phyloP scores from a whole-genome alignment of 2,329 filamentous ascomycete genomes.

The Curvularia hawaiiensis region DNA sequence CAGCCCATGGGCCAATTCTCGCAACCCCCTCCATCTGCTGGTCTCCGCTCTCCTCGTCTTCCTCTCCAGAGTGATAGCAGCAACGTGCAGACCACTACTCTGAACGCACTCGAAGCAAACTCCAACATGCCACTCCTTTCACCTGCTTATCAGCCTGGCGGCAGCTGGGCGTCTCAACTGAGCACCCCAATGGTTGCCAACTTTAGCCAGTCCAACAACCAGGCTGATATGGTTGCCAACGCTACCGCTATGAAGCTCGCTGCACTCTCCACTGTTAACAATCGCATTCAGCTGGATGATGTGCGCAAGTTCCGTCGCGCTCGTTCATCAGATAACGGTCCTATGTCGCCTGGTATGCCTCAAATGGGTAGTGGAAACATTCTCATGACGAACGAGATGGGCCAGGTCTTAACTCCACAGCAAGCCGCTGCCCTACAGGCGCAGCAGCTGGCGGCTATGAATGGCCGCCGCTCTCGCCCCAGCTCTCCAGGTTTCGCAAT shows the following conservation, averaged over 20 bases:
- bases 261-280: conserved; percentile 96
- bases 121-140: conserved; percentile 84
- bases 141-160: conserved; percentile 74
- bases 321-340: conserved; percentile 80
- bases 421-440: conserved; percentile 60
- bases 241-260: conserved; percentile 99
- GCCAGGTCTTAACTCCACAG: conserved; percentile 75
- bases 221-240: conserved; percentile 98
- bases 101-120: conserved; percentile 73
- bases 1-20: conserved; percentile 86
- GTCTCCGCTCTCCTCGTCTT: conserved; percentile 80
- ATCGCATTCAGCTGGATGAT: conserved; percentile 94
- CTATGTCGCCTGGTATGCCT: conserved; percentile 68
- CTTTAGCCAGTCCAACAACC: conserved; percentile 70
- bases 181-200: conserved; percentile 95
- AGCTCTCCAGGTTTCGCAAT: conserved; percentile 87
- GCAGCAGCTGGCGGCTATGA: conserved; percentile 83
- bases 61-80: conserved; percentile 66
- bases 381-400: conserved; percentile 93
- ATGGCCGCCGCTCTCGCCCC: conserved; percentile 82
- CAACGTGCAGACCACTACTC: conserved; percentile 82
- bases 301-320: conserved; percentile 94
- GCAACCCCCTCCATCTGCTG: conserved; percentile 76
- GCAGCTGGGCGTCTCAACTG: conserved; percentile 98
- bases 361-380: conserved; percentile 73